Conservation (phyloP, 1,284 basidiomycete genomes). For the Athelia psychrophila region DNA sequence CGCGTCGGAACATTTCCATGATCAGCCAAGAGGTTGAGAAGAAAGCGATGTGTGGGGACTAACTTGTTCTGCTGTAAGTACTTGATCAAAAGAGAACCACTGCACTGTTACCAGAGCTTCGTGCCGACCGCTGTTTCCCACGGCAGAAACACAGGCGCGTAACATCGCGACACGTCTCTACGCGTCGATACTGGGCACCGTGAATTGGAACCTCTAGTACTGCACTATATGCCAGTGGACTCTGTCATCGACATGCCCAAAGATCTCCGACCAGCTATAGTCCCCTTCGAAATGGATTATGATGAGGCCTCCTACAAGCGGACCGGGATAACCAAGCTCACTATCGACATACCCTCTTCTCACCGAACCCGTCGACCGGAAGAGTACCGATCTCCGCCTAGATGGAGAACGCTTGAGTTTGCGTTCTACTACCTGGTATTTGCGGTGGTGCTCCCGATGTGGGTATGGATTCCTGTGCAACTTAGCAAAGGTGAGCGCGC, state of each 20-base stretch:
- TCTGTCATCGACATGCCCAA: slow-evolving; percentile 8
- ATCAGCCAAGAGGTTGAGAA: background rate
- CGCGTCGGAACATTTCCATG: slow-evolving; percentile 28
- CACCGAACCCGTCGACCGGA: slow-evolving; percentile 20
- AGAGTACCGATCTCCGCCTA: slow-evolving; percentile 31
- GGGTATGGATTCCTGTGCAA: slow-evolving; percentile 80
- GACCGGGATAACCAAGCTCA: slow-evolving; percentile 39
- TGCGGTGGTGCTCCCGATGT: slow-evolving; percentile 64
- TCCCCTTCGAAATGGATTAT: background rate
- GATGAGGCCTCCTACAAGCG: background rate
- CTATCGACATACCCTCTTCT: slow-evolving; percentile 45
- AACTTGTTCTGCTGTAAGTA: no score
- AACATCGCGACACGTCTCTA: no score
- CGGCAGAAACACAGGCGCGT: no score
- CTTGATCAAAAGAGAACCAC: no score
- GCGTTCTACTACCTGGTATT: slow-evolving; percentile 71
- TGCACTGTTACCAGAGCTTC: no score
- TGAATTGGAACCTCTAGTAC: no score
- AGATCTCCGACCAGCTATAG: slow-evolving; percentile 6
- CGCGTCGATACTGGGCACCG: no score
- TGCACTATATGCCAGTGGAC: slow-evolving; percentile 1
- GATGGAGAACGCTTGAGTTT: slow-evolving; percentile 89
- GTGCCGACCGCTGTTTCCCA: no score
- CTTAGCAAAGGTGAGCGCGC: slow-evolving; percentile 69
- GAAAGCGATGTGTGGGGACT: no score